Percentiles rank a stretch among this genome's conserved stretches.
Evolutionary conservation across 768 basidiomycete species (phyloP).

Genomic region (Boletus subcaerulescens): DNA sequence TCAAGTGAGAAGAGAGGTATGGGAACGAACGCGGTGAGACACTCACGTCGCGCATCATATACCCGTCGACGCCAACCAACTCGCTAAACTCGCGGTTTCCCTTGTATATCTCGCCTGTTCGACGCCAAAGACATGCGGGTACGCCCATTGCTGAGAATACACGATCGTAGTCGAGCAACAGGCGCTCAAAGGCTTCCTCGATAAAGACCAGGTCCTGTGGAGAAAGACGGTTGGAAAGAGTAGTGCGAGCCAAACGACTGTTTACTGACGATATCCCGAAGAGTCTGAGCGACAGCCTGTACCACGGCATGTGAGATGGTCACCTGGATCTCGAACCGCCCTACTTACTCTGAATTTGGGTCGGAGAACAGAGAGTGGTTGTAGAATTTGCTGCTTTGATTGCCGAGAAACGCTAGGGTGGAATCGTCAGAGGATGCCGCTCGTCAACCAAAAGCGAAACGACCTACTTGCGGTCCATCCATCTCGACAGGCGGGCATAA

Average conservation of each 20-base stretch:
- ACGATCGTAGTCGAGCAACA: conserved; percentile 93
- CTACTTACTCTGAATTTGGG: conserved; percentile 76
- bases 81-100: conserved; percentile 95
- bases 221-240: neutral
- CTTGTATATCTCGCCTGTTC: conserved; percentile 98
- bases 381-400: conserved; percentile 88
- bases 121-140: conserved; percentile 93
- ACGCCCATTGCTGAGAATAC: conserved; percentile 96
- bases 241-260: too few species aligned
- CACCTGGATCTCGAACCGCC: neutral
- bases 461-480: conserved; percentile 91
- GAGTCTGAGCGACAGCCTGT: conserved; percentile 77
- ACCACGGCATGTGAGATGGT: neutral
- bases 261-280: conserved; percentile 68
- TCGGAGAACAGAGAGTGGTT: conserved; percentile 79
- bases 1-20: neutral
- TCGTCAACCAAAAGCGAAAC: neutral
- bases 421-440: neutral
- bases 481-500: conserved; percentile 83
- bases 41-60: conserved; percentile 82
- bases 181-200: conserved; percentile 94
- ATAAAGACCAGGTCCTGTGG: conserved; percentile 90
- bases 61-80: conserved; percentile 82
- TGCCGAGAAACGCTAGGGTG: conserved; percentile 74
- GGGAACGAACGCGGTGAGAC: neutral